Base-by-base conservation (phyloP, 2,329 filamentous ascomycete genomes). In the Xylaria polymorpha region DNA sequence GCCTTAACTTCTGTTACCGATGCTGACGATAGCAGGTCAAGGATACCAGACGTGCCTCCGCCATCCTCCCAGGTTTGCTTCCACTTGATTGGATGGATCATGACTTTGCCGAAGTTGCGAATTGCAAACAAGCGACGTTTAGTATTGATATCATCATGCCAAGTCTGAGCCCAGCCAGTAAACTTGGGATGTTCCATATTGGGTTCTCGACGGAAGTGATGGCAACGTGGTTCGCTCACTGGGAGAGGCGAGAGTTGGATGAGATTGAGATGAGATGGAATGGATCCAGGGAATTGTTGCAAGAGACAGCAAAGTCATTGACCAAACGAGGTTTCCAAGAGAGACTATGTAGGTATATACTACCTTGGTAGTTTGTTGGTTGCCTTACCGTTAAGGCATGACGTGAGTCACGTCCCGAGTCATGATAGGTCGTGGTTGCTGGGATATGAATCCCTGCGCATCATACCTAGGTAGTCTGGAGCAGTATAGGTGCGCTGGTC, bases 41-140 rank as follows among this genome's bases (percentile, higher is more conserved):
- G 66, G 37, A 71, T 65, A 9, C 69, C 66, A 39, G 66, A 12
- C 8, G 66, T 69, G 46, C 69, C 66, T 41, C 66, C 58, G n/a
- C 61, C 69, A 6, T 66, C 66, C 12, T 63, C 59, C 69, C 69
- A 71, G n/a, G 29, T 53, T 15, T 51, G 25, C 29, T 64, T 57
- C 69, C 69, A 69, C 29, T 51, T 44, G 22, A 18, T 32, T 10
- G 62, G 66, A 29, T 71, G 29, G 1, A 35, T 14, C 32, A 71
- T 62, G 32, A 46, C 41, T 44, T 60, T 61, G 25, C 59, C 59
- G 48, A 71, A 71, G 37, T 12, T 44, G 32, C 44, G 41, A 65
- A 69, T 66, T 14, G 69, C 69, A 25, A 18, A 10, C 29, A 51
- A 46, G 48, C 66, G 69, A 14, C 53, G 8, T 8, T 39, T 18